Evolutionary conservation across 768 basidiomycete genomes (phyloP).

Genomic region (Mycena polygramma): DNA sequence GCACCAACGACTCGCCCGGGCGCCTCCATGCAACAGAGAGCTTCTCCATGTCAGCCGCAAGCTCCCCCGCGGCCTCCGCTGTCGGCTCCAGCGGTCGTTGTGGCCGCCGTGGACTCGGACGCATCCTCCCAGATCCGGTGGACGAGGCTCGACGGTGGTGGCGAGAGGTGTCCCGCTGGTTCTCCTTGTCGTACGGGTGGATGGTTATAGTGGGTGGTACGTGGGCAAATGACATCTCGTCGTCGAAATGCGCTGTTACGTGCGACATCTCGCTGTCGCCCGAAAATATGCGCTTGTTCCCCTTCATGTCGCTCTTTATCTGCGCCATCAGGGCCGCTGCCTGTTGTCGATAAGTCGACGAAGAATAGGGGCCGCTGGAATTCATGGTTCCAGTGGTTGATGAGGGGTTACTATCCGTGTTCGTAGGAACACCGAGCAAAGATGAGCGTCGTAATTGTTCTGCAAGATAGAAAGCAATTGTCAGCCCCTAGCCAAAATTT

Average conservation of each 20-base stretch:
- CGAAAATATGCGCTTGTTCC: slow-evolving; percentile 79
- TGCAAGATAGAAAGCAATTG: slow-evolving; percentile 29
- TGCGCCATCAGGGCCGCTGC: slow-evolving; percentile 89
- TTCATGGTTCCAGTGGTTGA: slow-evolving; percentile 48
- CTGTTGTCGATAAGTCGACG: slow-evolving; percentile 78
- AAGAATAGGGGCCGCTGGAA: slow-evolving; percentile 63
- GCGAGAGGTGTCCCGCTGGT: slow-evolving; percentile 28
- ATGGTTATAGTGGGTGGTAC: slow-evolving; percentile 30
- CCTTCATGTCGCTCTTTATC: slow-evolving; percentile 84
- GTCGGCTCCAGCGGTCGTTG: slow-evolving; percentile 52
- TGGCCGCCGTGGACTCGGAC: slow-evolving; percentile 59
- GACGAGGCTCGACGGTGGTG: slow-evolving; percentile 36
- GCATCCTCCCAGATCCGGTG: slow-evolving; percentile 21
- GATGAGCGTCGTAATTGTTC: slow-evolving; percentile 49
- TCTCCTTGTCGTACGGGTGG: slow-evolving; percentile 36
- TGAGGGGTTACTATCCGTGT: slow-evolving; percentile 43
- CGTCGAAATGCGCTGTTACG: slow-evolving; percentile 51
- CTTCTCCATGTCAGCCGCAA: slow-evolving; percentile 56
- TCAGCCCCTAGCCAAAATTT: slow-evolving; percentile 5
- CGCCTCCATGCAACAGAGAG: slow-evolving; percentile 59
- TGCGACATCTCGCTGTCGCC: slow-evolving; percentile 71
- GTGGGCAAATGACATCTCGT: slow-evolving; percentile 42
- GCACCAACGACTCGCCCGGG: slow-evolving; percentile 38
- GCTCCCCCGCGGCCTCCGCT: slow-evolving; percentile 57
- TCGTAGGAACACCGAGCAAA: slow-evolving; percentile 50